Base-by-base conservation (phyloP, 106 monocot genomes). In the Acorus gramineus region DNA sequence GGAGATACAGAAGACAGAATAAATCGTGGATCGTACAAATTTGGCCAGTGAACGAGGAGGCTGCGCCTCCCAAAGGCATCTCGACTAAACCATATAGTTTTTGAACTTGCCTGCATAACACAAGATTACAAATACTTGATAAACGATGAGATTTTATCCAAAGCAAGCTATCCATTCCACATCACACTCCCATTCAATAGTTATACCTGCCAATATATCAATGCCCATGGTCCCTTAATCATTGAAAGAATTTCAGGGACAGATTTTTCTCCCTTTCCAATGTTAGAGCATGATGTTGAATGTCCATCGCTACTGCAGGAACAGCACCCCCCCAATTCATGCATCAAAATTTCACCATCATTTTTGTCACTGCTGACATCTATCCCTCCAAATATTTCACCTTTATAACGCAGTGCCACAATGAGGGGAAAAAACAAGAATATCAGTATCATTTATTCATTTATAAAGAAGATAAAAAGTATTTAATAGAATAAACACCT, bases 11-110 rank as follows among this genome's bases (percentile, higher is more conserved):
- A 96, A 64, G 90, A 85, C 11, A 96, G 64, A 57, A 91, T 55
- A 69, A 96, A 91, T 65, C 76, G 73, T 52, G 84, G 59, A 8
- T 87, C 85, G 56, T 80, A 69, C 62, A 55, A 12, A 52, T 75
- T 81, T 63, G 95, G 90, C 95, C 90, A 87, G 58, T 90, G 90
- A 57, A 96, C 85, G 42, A 96, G 75, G 8, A 96, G 73, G 73
- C 95, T 96, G 59, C 95, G 69, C 50, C 95, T 96, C 66, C 95
- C 95, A 71, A 96, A 82, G 74, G 82, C 82, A 87, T 96, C 95
- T 63, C 90, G 79, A 62, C 90, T 90, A 77, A 90, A 96, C 90
- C 90, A 90, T 11, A 96, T 52, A 11, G 84, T 96, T 66, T 80
- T 81, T 63, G 95, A 80, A 52, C 66, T 78, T 50, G 72, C 63